These are phyloP conservation scores for Leccinum boreale DNA, from an alignment of 768 basidiomycete genomes.

Conservation along the genomic window DNA sequence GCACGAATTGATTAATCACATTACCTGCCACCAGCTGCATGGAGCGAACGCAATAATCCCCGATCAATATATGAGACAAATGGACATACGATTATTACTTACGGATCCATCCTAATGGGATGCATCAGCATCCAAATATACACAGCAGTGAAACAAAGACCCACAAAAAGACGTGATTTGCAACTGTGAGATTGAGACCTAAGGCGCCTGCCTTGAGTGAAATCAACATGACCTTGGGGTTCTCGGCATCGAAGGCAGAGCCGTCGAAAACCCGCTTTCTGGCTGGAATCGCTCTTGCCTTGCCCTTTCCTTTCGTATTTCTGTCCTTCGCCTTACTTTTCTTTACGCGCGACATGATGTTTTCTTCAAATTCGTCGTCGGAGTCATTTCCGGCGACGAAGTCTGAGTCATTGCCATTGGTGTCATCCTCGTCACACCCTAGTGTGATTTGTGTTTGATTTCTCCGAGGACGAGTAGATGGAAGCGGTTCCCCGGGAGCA, in stretches of 20 bases:
- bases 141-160: conserved; percentile 21
- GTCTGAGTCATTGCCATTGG: conserved; percentile 34
- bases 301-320: conserved; percentile 40
- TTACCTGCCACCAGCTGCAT: conserved; percentile 74
- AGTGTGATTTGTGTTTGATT: background rate
- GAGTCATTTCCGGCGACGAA: conserved; percentile 30
- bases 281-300: conserved; percentile 22
- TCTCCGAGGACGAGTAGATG: conserved; percentile 6
- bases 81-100: conserved; percentile 31
- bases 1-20: conserved; percentile 3
- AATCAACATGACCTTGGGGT: conserved; percentile 81
- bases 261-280: conserved; percentile 17
- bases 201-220: conserved; percentile 86
- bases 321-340: conserved; percentile 32
- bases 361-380: conserved; percentile 32
- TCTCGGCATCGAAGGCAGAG: conserved; percentile 33
- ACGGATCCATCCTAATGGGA: conserved; percentile 74
- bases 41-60: conserved; percentile 1
- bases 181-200: conserved; percentile 84
- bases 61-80: conserved; percentile 11
- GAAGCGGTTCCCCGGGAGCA: conserved; percentile 15
- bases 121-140: conserved; percentile 4
- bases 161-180: conserved; percentile 82
- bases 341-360: conserved; percentile 30
- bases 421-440: conserved; percentile 8